Evolutionary conservation across 108 stramenopile species (phyloP).

Genomic region (Skeletonema grethae): DNA sequence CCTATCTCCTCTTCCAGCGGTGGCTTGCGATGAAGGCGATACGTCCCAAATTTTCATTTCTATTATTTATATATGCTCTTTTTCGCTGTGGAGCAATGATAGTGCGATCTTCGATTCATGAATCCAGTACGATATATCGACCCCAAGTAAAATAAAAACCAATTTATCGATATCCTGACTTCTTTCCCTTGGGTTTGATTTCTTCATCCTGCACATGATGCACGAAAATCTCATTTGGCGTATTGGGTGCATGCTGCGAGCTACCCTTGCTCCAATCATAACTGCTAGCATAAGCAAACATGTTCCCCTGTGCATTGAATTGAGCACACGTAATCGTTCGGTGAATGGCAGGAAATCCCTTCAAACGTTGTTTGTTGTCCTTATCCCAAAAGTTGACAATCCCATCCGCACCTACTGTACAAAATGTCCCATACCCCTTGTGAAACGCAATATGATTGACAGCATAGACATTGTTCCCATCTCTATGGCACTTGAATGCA

Average conservation of each 20-base stretch:
- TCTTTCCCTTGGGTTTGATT: slow-evolving; percentile 87
- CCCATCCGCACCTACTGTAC: slow-evolving; percentile 90
- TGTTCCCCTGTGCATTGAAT: slow-evolving; percentile 88
- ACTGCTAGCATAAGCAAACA: slow-evolving; percentile 91
- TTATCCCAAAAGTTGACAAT: slow-evolving; percentile 98
- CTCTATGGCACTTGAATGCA: slow-evolving; percentile 98
- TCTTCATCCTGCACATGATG: slow-evolving; percentile 85
- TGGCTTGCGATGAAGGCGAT: no score
- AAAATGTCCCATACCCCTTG: slow-evolving; percentile 84
- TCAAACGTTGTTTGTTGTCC: slow-evolving; percentile 90
- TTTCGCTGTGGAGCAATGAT: neutral
- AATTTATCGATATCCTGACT: slow-evolving; percentile 28
- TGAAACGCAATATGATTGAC: slow-evolving; percentile 96
- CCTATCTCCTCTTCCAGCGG: no score
- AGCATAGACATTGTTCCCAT: slow-evolving; percentile 69
- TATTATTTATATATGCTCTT: neutral
- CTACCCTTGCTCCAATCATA: slow-evolving; percentile 95
- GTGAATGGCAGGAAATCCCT: slow-evolving; percentile 72
- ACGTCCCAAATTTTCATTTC: no score
- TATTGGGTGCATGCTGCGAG: slow-evolving; percentile 51
- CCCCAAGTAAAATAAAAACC: neutral
- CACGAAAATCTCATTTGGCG: slow-evolving; percentile 83
- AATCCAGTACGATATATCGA: neutral
- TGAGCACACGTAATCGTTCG: slow-evolving; percentile 77
- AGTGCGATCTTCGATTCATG: neutral